These are phyloP conservation scores for Auriscalpium microsporum DNA, from an alignment of 768 basidiomycete species.

Conservation along the genomic window DNA sequence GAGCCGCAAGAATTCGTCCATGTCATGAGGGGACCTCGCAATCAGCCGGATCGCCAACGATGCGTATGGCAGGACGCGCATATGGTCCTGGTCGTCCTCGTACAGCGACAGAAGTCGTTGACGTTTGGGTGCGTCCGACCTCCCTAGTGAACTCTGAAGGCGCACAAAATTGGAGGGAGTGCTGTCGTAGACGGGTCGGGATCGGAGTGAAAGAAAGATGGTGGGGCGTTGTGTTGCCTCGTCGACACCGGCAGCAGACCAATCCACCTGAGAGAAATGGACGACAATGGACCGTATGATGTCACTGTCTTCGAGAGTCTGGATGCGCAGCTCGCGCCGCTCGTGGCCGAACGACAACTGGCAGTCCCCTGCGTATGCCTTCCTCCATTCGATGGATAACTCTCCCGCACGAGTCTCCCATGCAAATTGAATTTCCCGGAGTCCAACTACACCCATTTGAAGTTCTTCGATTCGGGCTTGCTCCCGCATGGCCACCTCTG, in stretches of 20 bases:
- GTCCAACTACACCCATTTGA: conserved; percentile 18
- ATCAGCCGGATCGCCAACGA: conserved; percentile 47
- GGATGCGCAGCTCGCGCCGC: conserved; percentile 39
- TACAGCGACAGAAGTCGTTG: conserved; percentile 31
- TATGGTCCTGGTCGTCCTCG: conserved; percentile 24
- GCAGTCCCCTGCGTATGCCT: conserved; percentile 19
- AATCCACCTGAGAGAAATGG: conserved; percentile 35
- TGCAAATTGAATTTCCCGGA: conserved; percentile 45
- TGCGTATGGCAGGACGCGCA: conserved; percentile 39
- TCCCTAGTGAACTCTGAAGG: not conserved
- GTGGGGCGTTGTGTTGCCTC: conserved; percentile 6
- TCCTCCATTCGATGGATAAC: conserved; percentile 54
- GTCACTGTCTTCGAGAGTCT: conserved; percentile 15
- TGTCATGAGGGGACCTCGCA: conserved; percentile 27
- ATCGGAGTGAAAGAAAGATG: conserved; percentile 36
- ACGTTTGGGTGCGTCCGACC: conserved; percentile 16
- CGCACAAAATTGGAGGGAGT: not conserved
- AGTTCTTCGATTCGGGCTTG: conserved; percentile 18
- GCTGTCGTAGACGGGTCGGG: conserved; percentile 33
- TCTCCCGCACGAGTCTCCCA: conserved; percentile 53
- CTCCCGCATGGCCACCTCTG: not conserved
- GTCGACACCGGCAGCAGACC: conserved; percentile 29
- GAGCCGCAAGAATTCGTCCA: conserved; percentile 32
- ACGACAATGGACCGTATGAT: conserved; percentile 33
- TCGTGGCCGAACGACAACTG: conserved; percentile 31